Conservation (phyloP, 257 asterid species). For the Vinca minor region DNA sequence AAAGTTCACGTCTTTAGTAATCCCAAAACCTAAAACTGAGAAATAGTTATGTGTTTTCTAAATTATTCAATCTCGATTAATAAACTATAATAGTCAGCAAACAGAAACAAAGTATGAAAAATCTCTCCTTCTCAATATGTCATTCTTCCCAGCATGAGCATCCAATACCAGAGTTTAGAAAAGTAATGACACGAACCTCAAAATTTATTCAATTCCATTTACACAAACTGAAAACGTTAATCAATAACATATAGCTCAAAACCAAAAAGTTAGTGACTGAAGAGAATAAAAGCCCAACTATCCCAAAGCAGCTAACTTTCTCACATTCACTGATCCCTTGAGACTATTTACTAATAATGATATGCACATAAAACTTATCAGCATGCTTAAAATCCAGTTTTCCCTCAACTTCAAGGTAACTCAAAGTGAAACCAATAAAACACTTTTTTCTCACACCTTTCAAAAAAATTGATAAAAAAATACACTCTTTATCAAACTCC, state of each 20-base stretch:
- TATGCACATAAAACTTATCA: neutral
- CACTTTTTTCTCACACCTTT: no score
- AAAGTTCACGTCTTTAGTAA: neutral
- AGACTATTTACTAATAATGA: neutral
- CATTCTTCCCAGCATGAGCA: neutral
- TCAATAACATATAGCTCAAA: neutral
- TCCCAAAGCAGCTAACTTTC: neutral
- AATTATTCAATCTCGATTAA: neutral
- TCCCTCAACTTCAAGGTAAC: neutral
- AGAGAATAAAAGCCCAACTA: neutral
- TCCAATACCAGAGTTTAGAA: neutral
- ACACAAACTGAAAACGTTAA: neutral
- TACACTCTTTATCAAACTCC: neutral
- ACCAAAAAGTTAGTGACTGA: neutral
- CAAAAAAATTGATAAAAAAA: no score
- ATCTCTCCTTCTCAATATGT: no score
- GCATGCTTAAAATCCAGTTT: neutral
- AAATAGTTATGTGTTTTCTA: neutral
- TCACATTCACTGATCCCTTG: neutral
- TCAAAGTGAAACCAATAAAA: conserved; percentile 1
- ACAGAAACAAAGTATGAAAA: neutral
- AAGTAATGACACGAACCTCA: neutral
- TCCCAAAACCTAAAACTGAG: neutral
- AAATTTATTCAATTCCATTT: neutral
- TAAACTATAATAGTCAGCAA: no score